These are phyloP conservation scores for Smithsoniella earleae DNA, from an alignment of 163 green algal species.

Conservation along the genomic window DNA sequence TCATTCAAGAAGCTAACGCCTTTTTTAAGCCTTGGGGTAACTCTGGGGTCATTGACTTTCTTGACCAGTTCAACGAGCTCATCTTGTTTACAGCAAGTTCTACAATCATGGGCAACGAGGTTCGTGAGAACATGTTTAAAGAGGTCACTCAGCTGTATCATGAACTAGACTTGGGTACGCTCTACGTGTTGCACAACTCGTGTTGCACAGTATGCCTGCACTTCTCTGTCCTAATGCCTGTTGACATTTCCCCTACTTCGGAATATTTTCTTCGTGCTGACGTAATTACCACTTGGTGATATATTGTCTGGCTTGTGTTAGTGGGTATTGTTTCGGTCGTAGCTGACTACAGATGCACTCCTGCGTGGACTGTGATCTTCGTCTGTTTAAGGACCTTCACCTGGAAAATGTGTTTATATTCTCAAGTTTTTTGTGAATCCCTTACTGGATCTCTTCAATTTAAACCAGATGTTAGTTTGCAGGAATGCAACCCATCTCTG, in stretches of 20 bases:
- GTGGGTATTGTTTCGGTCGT: too few species aligned
- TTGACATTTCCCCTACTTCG: too few species aligned
- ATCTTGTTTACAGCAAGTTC: constrained; percentile 88
- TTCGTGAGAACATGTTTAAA: constrained; percentile 88
- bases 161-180: constrained; percentile 15
- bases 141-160: constrained; percentile 49
- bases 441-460: constrained; percentile 1
- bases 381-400: too few species aligned
- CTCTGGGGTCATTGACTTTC: constrained; percentile 77
- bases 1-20: constrained; percentile 82
- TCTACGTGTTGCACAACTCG: not conserved
- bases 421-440: too few species aligned
- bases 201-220: too few species aligned
- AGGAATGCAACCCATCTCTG: constrained; percentile 83
- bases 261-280: too few species aligned
- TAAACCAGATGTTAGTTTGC: not conserved
- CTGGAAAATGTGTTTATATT: too few species aligned
- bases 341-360: too few species aligned
- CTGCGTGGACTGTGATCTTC: too few species aligned
- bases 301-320: too few species aligned
- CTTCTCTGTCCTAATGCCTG: too few species aligned
- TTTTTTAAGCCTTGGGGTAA: constrained; percentile 90
- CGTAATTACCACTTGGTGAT: too few species aligned
- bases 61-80: constrained; percentile 75
- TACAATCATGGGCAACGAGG: constrained; percentile 85